Base-by-base conservation (phyloP, 2,329 filamentous ascomycete genomes). In the Colletotrichum tropicicola region DNA sequence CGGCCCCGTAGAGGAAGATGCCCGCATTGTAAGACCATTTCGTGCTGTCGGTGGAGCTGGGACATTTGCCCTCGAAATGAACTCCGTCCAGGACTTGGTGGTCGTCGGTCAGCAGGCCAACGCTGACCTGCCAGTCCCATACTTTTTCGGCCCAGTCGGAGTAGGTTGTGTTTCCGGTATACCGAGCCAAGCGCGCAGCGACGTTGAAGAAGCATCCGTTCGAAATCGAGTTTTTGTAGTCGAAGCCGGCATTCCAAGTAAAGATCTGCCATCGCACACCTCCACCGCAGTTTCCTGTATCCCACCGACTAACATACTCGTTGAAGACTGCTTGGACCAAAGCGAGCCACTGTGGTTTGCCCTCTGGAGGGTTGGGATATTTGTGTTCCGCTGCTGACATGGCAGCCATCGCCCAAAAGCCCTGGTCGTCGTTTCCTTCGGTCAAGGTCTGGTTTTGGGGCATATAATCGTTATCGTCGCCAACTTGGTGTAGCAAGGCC, bases 201-300 rank as follows among this genome's bases (percentile, higher is more conserved):
- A 91, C 73, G 74, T 91, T 90, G 79, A 91, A 91, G 77, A 91
- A 90, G 75, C 87, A 89, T 5, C 89, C 89, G 78, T 91, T 91
- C 48, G 87, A 87, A 68, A 91, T 89, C 27, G 85, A 83, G 78
- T 91, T 91, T 73, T 91, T 90, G 79, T 90, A 90, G 75, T 86
- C 82, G 78, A 80, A 90, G 43, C 92, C 92, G 60, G 83, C 86
- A 79, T 94, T 94, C 79, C 90, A 92, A 15, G 87, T 83, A 79
- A 91, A 94, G 67, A 97, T 91, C 79, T 97, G 93, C 94, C 94
- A 97, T 67, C 91, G 88, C 68, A 97, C 78, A 8, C 93, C 93
- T 48, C 93, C 93, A 44, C 79, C 82, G 76, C 93, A 97, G 3
- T 82, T 82, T 0, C 78, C 71, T 2, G 78, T 79, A 70, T 96